Evolutionary conservation across 176 grass and related monocot species (phyloP).

Genomic region (Pontederia paniculata): DNA sequence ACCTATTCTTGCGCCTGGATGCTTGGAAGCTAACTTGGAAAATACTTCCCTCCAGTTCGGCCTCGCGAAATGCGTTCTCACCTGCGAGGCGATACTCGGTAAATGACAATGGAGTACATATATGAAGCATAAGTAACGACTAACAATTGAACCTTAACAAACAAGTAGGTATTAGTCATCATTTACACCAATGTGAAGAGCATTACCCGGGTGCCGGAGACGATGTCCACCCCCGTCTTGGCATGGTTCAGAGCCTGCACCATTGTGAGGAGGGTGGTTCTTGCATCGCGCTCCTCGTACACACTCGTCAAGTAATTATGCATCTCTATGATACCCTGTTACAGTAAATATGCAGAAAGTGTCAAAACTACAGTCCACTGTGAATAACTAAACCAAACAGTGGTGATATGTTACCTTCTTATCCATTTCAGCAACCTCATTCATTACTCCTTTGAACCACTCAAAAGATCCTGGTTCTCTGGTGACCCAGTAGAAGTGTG

Average conservation of each 20-base stretch:
- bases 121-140: not conserved
- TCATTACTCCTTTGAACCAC: constrained; percentile 99
- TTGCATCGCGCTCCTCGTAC: constrained; percentile 93
- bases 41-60: constrained; percentile 98
- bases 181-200: no score
- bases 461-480: constrained; percentile 85
- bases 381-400: not conserved
- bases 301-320: constrained; percentile 98
- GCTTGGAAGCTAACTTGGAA: constrained; percentile 65
- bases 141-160: no score
- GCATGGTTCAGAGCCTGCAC: constrained; percentile 98
- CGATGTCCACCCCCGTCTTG: constrained; percentile 89
- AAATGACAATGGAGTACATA: not conserved
- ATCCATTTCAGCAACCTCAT: constrained; percentile 98
- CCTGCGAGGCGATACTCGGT: constrained; percentile 23
- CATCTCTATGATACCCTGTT: constrained; percentile 92
- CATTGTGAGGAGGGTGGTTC: constrained; percentile 91
- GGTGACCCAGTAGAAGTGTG: constrained; percentile 98
- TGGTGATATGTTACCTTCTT: constrained; percentile 52
- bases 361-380: not conserved
- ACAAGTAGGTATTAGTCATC: no score
- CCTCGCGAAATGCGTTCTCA: constrained; percentile 97
- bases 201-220: constrained; percentile 81
- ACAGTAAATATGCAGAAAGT: not conserved
- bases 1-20: constrained; percentile 87